Evolutionary conservation across 768 basidiomycete genomes (phyloP).

Genomic region (Podaxis rugospora): DNA sequence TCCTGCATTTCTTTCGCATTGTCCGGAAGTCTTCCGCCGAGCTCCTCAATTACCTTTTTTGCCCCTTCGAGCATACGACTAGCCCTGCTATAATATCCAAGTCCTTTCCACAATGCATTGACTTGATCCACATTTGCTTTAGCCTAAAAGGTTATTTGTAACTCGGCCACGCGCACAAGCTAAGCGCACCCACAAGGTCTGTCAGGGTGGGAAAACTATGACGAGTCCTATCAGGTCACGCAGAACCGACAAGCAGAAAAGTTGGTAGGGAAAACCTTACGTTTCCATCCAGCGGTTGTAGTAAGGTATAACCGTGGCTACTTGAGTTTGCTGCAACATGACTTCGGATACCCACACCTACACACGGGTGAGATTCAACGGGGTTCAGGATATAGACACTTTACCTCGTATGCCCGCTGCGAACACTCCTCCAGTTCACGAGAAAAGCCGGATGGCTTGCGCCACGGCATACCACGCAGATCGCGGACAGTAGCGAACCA

Average conservation of each 20-base stretch:
- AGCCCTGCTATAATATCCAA: constrained; percentile 88
- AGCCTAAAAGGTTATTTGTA: constrained; percentile 38
- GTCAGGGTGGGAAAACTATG: constrained; percentile 76
- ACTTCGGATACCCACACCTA: constrained; percentile 91
- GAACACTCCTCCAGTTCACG: constrained; percentile 55
- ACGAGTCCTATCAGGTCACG: constrained; percentile 13
- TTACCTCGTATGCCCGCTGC: constrained; percentile 90
- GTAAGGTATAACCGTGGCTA: constrained; percentile 90
- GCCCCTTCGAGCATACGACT: constrained; percentile 81
- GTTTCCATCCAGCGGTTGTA: constrained; percentile 84
- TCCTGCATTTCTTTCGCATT: constrained; percentile 80
- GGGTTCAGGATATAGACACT: neutral
- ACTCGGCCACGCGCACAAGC: constrained; percentile 11
- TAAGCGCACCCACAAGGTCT: constrained; percentile 52
- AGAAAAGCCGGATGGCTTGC: constrained; percentile 61
- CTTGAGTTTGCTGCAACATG: constrained; percentile 97
- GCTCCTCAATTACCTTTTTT: constrained; percentile 65
- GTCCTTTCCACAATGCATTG: constrained; percentile 86
- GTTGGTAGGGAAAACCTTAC: constrained; percentile 32
- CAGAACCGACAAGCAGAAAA: constrained; percentile 6
- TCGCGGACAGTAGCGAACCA: constrained; percentile 76
- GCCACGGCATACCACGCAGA: constrained; percentile 87
- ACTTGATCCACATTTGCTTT: constrained; percentile 75
- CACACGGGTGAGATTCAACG: neutral
- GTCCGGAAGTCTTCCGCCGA: constrained; percentile 68